Conservation (phyloP, 2,329 filamentous ascomycete species). For the Emmonsiellopsis sp. region DNA sequence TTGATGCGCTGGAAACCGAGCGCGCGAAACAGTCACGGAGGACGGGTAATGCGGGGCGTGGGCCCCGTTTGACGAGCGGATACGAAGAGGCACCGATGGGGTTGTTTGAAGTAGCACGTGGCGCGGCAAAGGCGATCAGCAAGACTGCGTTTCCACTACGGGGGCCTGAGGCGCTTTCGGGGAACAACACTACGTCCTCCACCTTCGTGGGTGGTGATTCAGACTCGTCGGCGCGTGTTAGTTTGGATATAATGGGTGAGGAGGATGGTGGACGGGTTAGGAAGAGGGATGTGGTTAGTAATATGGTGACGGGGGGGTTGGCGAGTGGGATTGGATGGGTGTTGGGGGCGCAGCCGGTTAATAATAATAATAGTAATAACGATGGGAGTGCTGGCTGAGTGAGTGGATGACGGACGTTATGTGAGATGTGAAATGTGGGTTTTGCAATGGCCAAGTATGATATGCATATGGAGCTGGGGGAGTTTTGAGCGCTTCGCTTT, state of each 20-base stretch:
- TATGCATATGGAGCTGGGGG: background rate
- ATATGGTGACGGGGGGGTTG: conserved; percentile 53
- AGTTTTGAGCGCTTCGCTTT: background rate
- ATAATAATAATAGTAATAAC: conserved; percentile 16
- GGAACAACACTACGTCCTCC: background rate
- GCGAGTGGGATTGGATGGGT: conserved; percentile 58
- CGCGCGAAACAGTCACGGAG: conserved; percentile 27
- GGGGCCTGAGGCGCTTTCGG: conserved; percentile 9
- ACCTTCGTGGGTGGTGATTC: background rate
- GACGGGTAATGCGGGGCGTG: conserved; percentile 7
- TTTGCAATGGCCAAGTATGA: background rate
- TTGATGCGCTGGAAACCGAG: conserved; percentile 37
- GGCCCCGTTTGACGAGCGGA: conserved; percentile 9
- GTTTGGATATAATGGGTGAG: background rate
- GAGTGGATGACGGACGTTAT: background rate
- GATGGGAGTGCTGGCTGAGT: background rate
- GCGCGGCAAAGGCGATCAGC: conserved; percentile 39
- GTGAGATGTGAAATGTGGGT: background rate
- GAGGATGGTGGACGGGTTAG: conserved; percentile 25
- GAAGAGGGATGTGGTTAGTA: conserved; percentile 51
- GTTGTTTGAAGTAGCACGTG: conserved; percentile 44
- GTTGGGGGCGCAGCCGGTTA: conserved; percentile 44
- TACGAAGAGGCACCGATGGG: conserved; percentile 43
- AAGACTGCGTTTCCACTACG: conserved; percentile 40
- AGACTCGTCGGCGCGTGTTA: background rate